Evolutionary conservation across 441 rosid genomes (phyloP).

Genomic region (Iberis amara): DNA sequence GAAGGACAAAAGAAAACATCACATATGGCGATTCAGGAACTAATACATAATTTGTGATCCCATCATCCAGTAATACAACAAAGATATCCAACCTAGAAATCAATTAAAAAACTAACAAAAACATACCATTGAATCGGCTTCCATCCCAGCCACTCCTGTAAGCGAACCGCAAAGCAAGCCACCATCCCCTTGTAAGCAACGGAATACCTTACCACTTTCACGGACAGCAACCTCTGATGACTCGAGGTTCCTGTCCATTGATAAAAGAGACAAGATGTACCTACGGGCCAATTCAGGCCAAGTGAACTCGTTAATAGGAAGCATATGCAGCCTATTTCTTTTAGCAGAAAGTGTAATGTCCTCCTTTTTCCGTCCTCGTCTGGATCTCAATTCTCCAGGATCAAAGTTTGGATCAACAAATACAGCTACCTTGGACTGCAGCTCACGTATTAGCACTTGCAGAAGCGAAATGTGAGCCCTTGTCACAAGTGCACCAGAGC

Average conservation of each 20-base stretch:
- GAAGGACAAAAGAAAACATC: slow-evolving; percentile 14
- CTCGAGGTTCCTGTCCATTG: slow-evolving; percentile 89
- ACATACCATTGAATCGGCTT: slow-evolving; percentile 96
- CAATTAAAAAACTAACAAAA: slow-evolving; percentile 25
- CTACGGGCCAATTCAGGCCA: slow-evolving; percentile 98
- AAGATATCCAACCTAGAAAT: slow-evolving; percentile 7
- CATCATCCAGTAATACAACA: slow-evolving; percentile 14
- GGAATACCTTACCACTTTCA: slow-evolving; percentile 83
- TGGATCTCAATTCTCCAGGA: slow-evolving; percentile 73
- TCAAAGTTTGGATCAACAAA: slow-evolving; percentile 89
- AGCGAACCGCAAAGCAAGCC: slow-evolving; percentile 95
- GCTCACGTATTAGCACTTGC: slow-evolving; percentile 69
- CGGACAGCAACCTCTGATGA: slow-evolving; percentile 76
- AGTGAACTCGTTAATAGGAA: slow-evolving; percentile 83
- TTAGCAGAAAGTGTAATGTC: slow-evolving; percentile 52
- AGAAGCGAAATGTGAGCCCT: slow-evolving; percentile 64
- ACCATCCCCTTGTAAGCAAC: slow-evolving; percentile 98
- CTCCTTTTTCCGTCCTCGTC: slow-evolving; percentile 85
- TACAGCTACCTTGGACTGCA: slow-evolving; percentile 86
- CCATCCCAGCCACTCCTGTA: slow-evolving; percentile 93
- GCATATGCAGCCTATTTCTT: slow-evolving; percentile 63
- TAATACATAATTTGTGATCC: slow-evolving; percentile 11
- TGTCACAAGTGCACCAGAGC: slow-evolving; percentile 52
- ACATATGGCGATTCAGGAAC: background rate
- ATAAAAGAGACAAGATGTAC: slow-evolving; percentile 65